phyloP scores from a whole-genome alignment of 805 yeast species.

The Isabelozyma rhagii region DNA sequence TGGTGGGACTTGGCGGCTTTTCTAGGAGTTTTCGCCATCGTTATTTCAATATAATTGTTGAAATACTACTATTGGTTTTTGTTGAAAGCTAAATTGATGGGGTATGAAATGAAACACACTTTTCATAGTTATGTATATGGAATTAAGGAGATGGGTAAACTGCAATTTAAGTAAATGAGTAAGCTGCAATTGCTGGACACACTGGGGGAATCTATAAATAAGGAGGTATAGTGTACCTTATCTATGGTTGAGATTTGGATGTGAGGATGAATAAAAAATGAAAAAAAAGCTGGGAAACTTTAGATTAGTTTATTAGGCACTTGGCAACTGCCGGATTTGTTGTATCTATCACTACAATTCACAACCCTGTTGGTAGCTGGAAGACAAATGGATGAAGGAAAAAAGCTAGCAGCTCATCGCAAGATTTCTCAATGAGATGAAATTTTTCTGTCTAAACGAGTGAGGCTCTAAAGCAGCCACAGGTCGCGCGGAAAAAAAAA shows the following conservation, averaged over 20 bases:
- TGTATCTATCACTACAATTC: not conserved
- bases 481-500: not conserved
- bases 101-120: not conserved
- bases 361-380: too few relatives aligned
- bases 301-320: not conserved
- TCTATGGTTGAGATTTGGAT: not conserved
- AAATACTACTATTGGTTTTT: not conserved
- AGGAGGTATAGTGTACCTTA: too few relatives aligned
- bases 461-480: not conserved
- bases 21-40: conserved; percentile 34
- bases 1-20: conserved; percentile 6
- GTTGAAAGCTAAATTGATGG: not conserved
- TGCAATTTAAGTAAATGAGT: not conserved
- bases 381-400: too few relatives aligned
- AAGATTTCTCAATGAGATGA: not conserved
- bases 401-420: not conserved
- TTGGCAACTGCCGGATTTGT: not conserved
- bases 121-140: not conserved
- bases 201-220: not conserved
- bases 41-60: not conserved
- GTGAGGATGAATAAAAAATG: too few relatives aligned
- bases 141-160: not conserved
- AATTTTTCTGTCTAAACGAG: not conserved
- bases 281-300: too few relatives aligned
- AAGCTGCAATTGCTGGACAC: too few relatives aligned